Conservation (phyloP, 2,329 filamentous ascomycete species). For the Plectosphaerella plurivora region DNA sequence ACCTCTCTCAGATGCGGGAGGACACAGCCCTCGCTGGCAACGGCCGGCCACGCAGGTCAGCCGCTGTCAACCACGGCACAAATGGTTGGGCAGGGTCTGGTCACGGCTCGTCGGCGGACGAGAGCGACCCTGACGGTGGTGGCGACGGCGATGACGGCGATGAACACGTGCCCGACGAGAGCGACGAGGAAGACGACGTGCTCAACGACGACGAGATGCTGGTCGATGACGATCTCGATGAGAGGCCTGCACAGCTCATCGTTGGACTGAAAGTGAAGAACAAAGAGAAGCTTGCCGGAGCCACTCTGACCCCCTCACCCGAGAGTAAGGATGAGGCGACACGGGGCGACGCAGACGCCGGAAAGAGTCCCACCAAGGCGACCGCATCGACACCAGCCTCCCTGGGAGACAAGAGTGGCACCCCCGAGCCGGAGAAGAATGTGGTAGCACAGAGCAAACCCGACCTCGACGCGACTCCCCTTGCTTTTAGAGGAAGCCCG, state of each 20-base stretch:
- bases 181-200: slow-evolving; percentile 54
- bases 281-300: neutral
- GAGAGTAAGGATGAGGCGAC: slow-evolving; percentile 3
- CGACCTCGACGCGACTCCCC: slow-evolving; percentile 33
- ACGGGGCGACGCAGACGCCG: neutral
- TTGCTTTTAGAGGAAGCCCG: slow-evolving; percentile 59
- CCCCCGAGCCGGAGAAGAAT: slow-evolving; percentile 10
- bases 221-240: slow-evolving; percentile 47
- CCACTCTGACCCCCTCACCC: slow-evolving; percentile 4
- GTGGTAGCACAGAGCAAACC: slow-evolving; percentile 18
- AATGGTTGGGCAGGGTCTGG: slow-evolving; percentile 42
- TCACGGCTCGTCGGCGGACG: slow-evolving; percentile 23
- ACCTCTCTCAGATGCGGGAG: slow-evolving; percentile 14
- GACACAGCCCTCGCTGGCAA: slow-evolving; percentile 32
- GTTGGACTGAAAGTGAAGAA: slow-evolving; percentile 63
- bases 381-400: slow-evolving; percentile 5
- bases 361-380: neutral
- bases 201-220: slow-evolving; percentile 54
- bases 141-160: slow-evolving; percentile 70
- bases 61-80: slow-evolving; percentile 42
- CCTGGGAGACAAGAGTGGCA: slow-evolving; percentile 1
- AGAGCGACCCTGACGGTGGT: slow-evolving; percentile 68
- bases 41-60: slow-evolving; percentile 46
- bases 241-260: slow-evolving; percentile 57
- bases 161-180: slow-evolving; percentile 58